Evolutionary conservation across 495 filamentous ascomycete genomes (phyloP).

Genomic region (Umbilicaria muhlenbergii): DNA sequence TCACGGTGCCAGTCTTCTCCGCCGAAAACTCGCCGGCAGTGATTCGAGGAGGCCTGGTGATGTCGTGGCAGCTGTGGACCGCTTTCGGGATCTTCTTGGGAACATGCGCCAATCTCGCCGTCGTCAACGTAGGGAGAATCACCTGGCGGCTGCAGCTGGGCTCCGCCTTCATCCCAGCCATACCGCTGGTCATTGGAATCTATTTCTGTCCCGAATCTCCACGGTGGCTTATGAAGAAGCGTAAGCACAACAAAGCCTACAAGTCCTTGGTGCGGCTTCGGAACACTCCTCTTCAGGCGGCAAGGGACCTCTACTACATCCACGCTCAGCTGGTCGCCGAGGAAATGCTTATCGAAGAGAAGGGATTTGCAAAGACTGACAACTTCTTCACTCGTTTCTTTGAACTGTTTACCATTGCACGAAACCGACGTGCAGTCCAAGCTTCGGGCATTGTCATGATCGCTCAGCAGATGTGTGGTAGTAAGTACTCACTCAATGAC

Average conservation of each 20-base stretch:
- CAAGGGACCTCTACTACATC: constrained; percentile 52
- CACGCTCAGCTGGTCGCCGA: constrained; percentile 43
- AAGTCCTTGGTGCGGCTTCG: constrained; percentile 44
- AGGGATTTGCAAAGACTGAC: constrained; percentile 1
- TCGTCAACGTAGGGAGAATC: constrained; percentile 35
- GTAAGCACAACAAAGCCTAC: constrained; percentile 37
- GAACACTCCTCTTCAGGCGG: constrained; percentile 42
- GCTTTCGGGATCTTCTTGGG: constrained; percentile 50
- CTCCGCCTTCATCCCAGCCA: constrained; percentile 54
- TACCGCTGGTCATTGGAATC: constrained; percentile 46
- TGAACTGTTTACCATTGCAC: constrained; percentile 54
- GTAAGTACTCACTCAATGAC: not conserved
- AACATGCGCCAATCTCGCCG: constrained; percentile 41
- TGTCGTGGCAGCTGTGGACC: constrained; percentile 46
- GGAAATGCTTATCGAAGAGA: constrained; percentile 25
- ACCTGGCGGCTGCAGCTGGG: constrained; percentile 51
- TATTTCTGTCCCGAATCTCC: constrained; percentile 56
- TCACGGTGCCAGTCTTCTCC: constrained; percentile 53
- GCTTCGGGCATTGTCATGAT: constrained; percentile 55
- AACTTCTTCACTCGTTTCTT: constrained; percentile 41
- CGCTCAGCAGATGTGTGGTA: constrained; percentile 44
- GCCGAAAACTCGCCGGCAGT: constrained; percentile 48
- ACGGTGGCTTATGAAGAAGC: constrained; percentile 51
- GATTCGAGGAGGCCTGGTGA: constrained; percentile 47
- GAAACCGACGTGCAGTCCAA: constrained; percentile 48